A percentile compares a stretch with the other conserved stretches of the same genome.
phyloP scores from a whole-genome alignment of 805 yeast genomes.

The Henningerozyma blattae region DNA sequence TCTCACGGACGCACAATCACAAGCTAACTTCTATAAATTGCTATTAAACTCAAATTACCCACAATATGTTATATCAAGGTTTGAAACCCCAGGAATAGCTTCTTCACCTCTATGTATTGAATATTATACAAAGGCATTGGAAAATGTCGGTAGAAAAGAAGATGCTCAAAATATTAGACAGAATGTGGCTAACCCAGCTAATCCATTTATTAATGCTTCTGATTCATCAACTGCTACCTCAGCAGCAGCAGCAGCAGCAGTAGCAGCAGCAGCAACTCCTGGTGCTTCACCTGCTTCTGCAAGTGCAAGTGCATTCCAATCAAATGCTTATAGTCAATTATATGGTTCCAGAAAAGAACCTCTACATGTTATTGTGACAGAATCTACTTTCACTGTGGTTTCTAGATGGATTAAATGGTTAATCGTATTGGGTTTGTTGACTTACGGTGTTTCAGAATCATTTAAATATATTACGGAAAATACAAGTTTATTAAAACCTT shows the following conservation, averaged over 20 bases:
- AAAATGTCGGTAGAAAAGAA: constrained; percentile 40
- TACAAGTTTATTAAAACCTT: constrained; percentile 47
- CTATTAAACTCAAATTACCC: constrained; percentile 77
- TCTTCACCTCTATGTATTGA: constrained; percentile 69
- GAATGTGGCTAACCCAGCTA: neutral
- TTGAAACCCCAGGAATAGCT: constrained; percentile 89
- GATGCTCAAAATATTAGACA: neutral
- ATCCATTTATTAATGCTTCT: neutral
- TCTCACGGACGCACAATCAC: constrained; percentile 53
- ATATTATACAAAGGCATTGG: constrained; percentile 67
- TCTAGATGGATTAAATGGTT: constrained; percentile 87
- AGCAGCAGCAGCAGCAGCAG: neutral
- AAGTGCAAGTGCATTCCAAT: neutral
- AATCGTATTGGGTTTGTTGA: constrained; percentile 64
- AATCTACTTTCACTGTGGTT: constrained; percentile 63
- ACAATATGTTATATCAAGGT: constrained; percentile 90
- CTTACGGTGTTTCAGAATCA: constrained; percentile 72
- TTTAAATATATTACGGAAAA: constrained; percentile 76
- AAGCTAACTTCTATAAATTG: constrained; percentile 72
- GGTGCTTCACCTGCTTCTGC: neutral
- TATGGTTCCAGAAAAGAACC: constrained; percentile 70
- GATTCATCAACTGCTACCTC: neutral
- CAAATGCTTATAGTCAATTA: neutral
- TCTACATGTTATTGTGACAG: constrained; percentile 85
- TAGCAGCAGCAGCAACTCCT: neutral